Evolutionary conservation across 2,329 filamentous ascomycete species (phyloP).

Genomic region (Ophiocordyceps camponoti-saundersi): DNA sequence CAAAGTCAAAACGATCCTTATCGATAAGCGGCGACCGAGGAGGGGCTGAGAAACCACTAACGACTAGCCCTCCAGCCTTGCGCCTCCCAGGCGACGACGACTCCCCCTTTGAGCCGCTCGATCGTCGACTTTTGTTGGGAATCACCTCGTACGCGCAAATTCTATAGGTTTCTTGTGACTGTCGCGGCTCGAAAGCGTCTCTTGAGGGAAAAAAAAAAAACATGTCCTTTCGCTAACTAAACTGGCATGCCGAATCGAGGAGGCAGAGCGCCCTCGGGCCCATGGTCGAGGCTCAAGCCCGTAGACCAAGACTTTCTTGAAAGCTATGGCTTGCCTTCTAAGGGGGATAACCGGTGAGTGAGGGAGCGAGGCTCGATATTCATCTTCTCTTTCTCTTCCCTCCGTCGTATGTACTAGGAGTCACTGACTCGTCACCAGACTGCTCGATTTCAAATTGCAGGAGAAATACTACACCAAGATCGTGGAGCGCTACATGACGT

Average conservation of each 20-base stretch:
- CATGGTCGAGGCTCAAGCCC: conserved; percentile 58
- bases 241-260: conserved; percentile 9
- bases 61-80: too few relatives aligned
- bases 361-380: conserved; percentile 6
- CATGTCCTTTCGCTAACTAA: neutral
- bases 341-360: conserved; percentile 66
- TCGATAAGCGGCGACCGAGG: too few relatives aligned
- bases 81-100: too few relatives aligned
- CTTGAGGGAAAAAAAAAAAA: neutral
- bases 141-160: too few relatives aligned
- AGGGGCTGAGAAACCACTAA: too few relatives aligned
- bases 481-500: conserved; percentile 74
- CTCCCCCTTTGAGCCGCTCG: too few relatives aligned
- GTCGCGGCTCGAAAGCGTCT: neutral
- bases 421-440: conserved; percentile 29
- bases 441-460: conserved; percentile 62
- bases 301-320: conserved; percentile 63
- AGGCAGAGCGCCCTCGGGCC: conserved; percentile 24
- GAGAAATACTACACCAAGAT: conserved; percentile 78
- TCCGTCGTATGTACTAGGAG: too few relatives aligned
- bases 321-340: conserved; percentile 70
- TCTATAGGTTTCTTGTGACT: neutral
- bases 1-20: too few relatives aligned
- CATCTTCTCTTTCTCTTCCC: neutral
- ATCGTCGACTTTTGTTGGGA: too few relatives aligned